Evolutionary conservation across 345 rosid genomes (phyloP).

Genomic region (Gossypium sturtianum): DNA sequence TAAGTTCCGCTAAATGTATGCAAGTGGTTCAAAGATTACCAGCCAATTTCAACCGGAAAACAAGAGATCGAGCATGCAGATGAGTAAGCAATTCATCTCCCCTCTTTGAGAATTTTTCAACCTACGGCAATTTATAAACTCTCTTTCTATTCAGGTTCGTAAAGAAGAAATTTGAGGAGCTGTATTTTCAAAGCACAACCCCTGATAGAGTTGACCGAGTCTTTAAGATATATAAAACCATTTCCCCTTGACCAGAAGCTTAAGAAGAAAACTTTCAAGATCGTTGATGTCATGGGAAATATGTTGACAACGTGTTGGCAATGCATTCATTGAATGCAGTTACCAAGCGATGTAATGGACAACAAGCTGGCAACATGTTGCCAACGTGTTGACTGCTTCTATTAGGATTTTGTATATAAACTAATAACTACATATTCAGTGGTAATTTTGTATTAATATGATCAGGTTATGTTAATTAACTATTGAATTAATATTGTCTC

Average conservation of each 20-base stretch:
- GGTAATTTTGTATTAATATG: too few relatives aligned
- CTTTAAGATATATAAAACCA: constrained; percentile 88
- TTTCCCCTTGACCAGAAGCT: constrained; percentile 86
- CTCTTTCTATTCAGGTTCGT: constrained; percentile 49
- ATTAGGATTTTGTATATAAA: too few relatives aligned
- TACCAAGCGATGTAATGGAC: too few relatives aligned
- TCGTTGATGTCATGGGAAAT: constrained; percentile 46
- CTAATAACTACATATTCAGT: too few relatives aligned
- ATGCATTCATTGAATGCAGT: too few relatives aligned
- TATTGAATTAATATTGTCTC: too few relatives aligned
- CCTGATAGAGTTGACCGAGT: constrained; percentile 83
- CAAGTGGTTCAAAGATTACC: constrained; percentile 93
- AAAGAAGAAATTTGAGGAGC: constrained; percentile 92
- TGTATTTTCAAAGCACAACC: constrained; percentile 76
- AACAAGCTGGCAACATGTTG: too few relatives aligned
- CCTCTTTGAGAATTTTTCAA: not conserved
- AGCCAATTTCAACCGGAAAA: constrained; percentile 73
- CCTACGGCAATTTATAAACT: not conserved
- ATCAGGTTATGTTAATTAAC: too few relatives aligned
- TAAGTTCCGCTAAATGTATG: constrained; percentile 84
- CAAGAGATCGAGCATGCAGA: constrained; percentile 93
- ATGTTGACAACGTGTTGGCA: too few relatives aligned
- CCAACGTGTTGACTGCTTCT: too few relatives aligned
- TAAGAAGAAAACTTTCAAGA: constrained; percentile 97
- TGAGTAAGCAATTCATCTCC: constrained; percentile 52